Evolutionary conservation across 1,284 basidiomycete species (phyloP), one percentile per base, ranked within the genome.

Genomic region (Pisolithus thermaeus): DNA sequence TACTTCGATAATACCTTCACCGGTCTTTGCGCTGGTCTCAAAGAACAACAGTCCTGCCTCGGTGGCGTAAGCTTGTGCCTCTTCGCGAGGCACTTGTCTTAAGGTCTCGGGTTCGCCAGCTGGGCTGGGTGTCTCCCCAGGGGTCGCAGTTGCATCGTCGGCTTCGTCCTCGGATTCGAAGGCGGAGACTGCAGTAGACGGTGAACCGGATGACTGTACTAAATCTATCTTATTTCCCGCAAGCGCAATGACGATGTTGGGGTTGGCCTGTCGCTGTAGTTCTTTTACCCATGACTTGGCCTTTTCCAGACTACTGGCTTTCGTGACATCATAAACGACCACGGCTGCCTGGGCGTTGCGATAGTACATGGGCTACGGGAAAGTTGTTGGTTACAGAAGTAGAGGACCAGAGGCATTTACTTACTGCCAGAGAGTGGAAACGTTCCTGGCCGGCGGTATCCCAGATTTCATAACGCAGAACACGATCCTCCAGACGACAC

Each of bases 201-300:
- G 72, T 7, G 85, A 77, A 2, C 78, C 60, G 12, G 84, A 77
- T 9, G 85, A 72, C 61, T 88, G 84, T 35, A 97, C 92, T 55
- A 98, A 81, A 73, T 98, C 95, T 60, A 97, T 80, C 73, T 97
- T 97, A 80, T 97, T 97, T 39, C 94, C 94, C 11, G 91, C 91
- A 46, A 97, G 84, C 8, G 94, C 94, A 63, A 99, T 99, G 65
- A 99, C 94, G 67, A 99, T 98, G 71, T 97, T 98, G 36, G 96
- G 95, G 70, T 97, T 98, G 37, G 97, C 96, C 69, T 99, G 96
- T 57, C 97, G 84, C 72, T 99, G 97, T 25, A 99, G 80, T 73
- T 99, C 96, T 76, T 98, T 99, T 58, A 99, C 95, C 96, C 96
- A 99, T 35, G 93, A 94, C 76, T 99, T 99, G 54, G 96, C 96